phyloP scores from a whole-genome alignment of 371 early-diverging fungal species.

The Apophysomyces ossiformis region DNA sequence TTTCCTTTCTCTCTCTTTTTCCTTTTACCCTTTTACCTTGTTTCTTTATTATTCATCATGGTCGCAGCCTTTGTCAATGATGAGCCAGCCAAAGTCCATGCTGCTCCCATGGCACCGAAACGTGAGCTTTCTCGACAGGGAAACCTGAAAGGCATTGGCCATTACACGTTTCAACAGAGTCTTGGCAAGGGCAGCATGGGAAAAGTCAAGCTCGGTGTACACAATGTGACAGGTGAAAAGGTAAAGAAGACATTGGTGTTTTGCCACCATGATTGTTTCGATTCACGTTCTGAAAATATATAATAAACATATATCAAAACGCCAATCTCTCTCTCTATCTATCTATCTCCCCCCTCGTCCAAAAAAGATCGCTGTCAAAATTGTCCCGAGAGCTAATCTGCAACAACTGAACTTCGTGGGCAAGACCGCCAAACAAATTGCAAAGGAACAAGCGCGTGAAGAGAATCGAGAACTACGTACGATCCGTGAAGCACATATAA shows the following conservation, averaged over 20 bases:
- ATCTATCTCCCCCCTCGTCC: too few relatives aligned
- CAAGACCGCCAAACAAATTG: constrained; percentile 30
- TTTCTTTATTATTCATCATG: neutral
- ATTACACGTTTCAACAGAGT: constrained; percentile 36
- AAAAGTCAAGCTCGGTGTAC: constrained; percentile 41
- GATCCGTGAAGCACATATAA: constrained; percentile 87
- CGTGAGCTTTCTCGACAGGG: constrained; percentile 4
- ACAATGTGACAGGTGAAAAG: constrained; percentile 40
- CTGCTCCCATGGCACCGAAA: neutral
- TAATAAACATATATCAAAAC: neutral
- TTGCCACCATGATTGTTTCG: neutral
- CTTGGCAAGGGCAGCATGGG: constrained; percentile 47
- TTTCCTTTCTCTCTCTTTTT: neutral
- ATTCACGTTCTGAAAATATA: neutral
- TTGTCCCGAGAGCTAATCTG: constrained; percentile 43
- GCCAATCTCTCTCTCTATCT: neutral
- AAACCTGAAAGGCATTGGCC: constrained; percentile 17
- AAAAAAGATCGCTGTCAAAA: constrained; percentile 45
- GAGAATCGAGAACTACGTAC: constrained; percentile 86
- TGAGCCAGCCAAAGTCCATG: neutral
- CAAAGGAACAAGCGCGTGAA: constrained; percentile 45
- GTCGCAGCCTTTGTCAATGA: constrained; percentile 8
- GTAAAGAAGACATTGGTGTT: constrained; percentile 15
- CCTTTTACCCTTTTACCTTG: neutral
- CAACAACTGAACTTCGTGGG: constrained; percentile 25